Conservation (phyloP, 768 basidiomycete genomes). For the Lentinula boryana region DNA sequence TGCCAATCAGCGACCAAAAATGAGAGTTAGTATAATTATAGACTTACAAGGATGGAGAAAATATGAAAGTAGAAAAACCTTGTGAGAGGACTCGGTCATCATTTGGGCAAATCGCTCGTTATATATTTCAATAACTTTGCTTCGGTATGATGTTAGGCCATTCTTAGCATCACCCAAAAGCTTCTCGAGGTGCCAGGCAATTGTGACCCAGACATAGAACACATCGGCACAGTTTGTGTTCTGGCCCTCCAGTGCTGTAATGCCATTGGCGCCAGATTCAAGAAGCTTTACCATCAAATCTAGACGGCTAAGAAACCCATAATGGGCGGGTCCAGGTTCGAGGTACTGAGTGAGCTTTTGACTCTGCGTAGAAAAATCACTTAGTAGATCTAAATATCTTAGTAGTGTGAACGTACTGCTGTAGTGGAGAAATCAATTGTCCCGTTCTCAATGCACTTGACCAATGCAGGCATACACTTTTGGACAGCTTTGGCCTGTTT, state of each 20-base stretch:
- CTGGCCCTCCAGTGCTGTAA: slow-evolving; percentile 22
- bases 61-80: slow-evolving; percentile 21
- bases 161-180: slow-evolving; percentile 8
- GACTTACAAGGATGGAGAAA: slow-evolving; percentile 18
- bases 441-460: slow-evolving; percentile 8
- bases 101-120: slow-evolving; percentile 22
- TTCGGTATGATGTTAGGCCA: background rate
- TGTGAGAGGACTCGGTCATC: slow-evolving; percentile 23
- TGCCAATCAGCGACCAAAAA: no score
- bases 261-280: slow-evolving; percentile 14
- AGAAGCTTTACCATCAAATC: slow-evolving; percentile 5
- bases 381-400: no score
- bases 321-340: no score
- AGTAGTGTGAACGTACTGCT: no score
- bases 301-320: no score
- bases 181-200: slow-evolving; percentile 20
- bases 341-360: no score
- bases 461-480: slow-evolving; percentile 17
- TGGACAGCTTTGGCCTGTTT: slow-evolving; percentile 16
- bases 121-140: slow-evolving; percentile 16
- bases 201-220: slow-evolving; percentile 24
- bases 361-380: no score
- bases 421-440: slow-evolving; percentile 9
- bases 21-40: no score
- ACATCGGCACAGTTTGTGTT: slow-evolving; percentile 22